phyloP scores from a whole-genome alignment of 371 early-diverging fungal species.

The Mucor plumbeus region DNA sequence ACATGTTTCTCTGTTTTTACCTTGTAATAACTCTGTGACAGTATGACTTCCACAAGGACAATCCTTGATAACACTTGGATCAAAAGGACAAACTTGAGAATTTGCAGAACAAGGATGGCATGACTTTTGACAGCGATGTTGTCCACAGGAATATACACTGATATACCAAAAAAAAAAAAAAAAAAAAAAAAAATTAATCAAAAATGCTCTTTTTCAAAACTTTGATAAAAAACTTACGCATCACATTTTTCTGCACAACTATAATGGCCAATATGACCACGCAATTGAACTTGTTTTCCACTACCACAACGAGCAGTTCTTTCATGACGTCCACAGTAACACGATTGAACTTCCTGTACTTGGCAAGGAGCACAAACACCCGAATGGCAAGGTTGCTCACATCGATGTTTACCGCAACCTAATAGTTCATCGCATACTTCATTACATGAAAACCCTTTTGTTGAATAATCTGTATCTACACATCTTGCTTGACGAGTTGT shows the following conservation, averaged over 20 bases:
- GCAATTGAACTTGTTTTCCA: constrained; percentile 43
- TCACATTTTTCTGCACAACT: constrained; percentile 67
- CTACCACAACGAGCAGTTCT: constrained; percentile 66
- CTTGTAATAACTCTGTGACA: constrained; percentile 38
- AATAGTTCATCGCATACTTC: constrained; percentile 70
- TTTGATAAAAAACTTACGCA: constrained; percentile 38
- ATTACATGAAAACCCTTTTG: constrained; percentile 68
- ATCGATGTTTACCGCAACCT: constrained; percentile 76
- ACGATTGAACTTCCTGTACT: constrained; percentile 58
- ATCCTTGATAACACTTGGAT: constrained; percentile 62
- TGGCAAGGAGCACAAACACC: constrained; percentile 75
- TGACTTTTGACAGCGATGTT: constrained; percentile 73
- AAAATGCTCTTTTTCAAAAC: background rate
- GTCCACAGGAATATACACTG: constrained; percentile 70
- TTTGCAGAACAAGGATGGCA: constrained; percentile 73
- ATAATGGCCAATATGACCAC: constrained; percentile 60
- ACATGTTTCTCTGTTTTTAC: constrained; percentile 59
- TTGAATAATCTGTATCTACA: constrained; percentile 67
- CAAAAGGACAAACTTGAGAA: constrained; percentile 70
- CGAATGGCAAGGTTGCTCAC: constrained; percentile 68
- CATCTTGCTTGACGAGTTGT: constrained; percentile 68
- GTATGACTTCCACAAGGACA: constrained; percentile 87
- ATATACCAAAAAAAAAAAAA: background rate
- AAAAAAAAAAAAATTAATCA: background rate
- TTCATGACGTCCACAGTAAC: constrained; percentile 74